These are phyloP conservation scores for Perkinsela sp. DNA, from an alignment of 208 protist species.

Conservation along the genomic window DNA sequence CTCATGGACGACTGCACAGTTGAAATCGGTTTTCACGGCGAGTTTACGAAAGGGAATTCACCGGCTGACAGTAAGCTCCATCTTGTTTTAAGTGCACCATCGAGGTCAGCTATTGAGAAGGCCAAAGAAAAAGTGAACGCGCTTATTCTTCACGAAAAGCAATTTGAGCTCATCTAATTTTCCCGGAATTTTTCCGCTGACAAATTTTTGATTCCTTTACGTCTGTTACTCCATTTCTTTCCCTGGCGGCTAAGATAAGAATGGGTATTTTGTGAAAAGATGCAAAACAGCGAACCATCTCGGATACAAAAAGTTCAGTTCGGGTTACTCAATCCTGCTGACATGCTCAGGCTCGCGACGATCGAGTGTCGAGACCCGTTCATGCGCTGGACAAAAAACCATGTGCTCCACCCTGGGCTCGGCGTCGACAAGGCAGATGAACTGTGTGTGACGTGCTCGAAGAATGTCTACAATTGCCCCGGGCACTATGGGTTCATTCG, in stretches of 20 bases:
- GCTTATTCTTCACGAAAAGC: not conserved
- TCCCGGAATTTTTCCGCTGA: too few relatives aligned
- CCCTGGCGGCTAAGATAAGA: too few relatives aligned
- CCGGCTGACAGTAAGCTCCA: not conserved
- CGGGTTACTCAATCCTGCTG: not conserved
- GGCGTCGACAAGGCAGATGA: conserved; percentile 52
- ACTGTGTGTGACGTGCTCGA: conserved; percentile 72
- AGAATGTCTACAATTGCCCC: conserved; percentile 64
- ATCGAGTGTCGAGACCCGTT: not conserved
- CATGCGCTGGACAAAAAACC: not conserved
- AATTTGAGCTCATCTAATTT: not conserved
- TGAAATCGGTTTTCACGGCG: not conserved
- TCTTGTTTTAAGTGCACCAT: not conserved
- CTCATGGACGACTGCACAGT: not conserved
- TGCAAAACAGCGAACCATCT: not conserved
- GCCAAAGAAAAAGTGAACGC: not conserved
- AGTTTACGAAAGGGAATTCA: not conserved
- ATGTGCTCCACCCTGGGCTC: conserved; percentile 8
- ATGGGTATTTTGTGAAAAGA: too few relatives aligned
- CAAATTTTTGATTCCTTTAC: too few relatives aligned
- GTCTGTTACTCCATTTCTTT: too few relatives aligned
- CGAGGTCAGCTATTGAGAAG: not conserved
- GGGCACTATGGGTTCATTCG: conserved; percentile 94
- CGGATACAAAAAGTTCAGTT: not conserved
- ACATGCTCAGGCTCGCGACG: not conserved